These are phyloP conservation scores for Podila clonocystis DNA, from an alignment of 192 early-diverging fungal genomes.

Conservation along the genomic window DNA sequence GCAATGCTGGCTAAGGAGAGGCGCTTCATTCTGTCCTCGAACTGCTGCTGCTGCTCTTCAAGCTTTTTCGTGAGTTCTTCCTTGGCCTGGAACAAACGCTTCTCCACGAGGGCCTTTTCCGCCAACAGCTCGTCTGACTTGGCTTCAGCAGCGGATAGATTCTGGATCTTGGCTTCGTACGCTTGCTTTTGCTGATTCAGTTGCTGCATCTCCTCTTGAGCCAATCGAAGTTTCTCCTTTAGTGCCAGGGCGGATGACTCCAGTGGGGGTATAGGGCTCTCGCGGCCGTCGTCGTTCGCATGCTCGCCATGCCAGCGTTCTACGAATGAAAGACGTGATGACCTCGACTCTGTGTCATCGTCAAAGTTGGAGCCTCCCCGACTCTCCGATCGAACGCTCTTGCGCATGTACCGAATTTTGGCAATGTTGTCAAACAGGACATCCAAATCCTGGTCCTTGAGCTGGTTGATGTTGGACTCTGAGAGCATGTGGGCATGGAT, in stretches of 20 bases:
- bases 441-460: constrained; percentile 67
- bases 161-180: constrained; percentile 64
- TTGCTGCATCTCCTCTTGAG: constrained; percentile 65
- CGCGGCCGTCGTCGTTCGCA: constrained; percentile 58
- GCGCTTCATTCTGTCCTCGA: constrained; percentile 61
- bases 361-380: constrained; percentile 53
- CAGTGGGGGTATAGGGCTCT: constrained; percentile 55
- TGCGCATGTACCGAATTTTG: constrained; percentile 60
- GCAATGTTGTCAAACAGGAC: constrained; percentile 67
- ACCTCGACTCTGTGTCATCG: constrained; percentile 51
- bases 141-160: constrained; percentile 49
- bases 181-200: constrained; percentile 61
- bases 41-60: constrained; percentile 62
- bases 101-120: constrained; percentile 55
- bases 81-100: constrained; percentile 53
- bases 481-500: constrained; percentile 61
- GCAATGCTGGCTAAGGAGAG: constrained; percentile 45
- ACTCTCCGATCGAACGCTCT: constrained; percentile 60
- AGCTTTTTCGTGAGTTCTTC: constrained; percentile 63
- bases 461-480: constrained; percentile 51
- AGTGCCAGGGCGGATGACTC: constrained; percentile 52
- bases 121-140: constrained; percentile 53
- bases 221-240: constrained; percentile 56
- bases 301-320: constrained; percentile 33
- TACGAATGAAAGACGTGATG: constrained; percentile 39